phyloP scores from a whole-genome alignment of 768 basidiomycete genomes.

The Psilocybe azurescens region DNA sequence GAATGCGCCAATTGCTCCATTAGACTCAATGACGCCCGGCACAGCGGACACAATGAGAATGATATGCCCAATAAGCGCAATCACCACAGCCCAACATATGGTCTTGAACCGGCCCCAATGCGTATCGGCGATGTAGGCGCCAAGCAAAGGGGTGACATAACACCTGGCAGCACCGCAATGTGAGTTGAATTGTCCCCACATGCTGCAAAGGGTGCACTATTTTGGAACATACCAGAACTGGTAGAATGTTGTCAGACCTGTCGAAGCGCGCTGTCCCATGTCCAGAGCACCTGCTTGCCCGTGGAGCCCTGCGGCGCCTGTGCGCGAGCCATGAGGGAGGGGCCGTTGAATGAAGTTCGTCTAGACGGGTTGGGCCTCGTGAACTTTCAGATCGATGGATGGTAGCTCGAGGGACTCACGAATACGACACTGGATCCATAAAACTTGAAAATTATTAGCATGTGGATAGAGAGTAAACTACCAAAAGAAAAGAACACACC shows the following conservation, averaged over 20 bases:
- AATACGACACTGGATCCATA: slow-evolving; percentile 57
- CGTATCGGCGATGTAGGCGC: slow-evolving; percentile 77
- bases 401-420: slow-evolving; percentile 30
- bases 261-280: slow-evolving; percentile 70
- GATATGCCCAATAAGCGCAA: slow-evolving; percentile 71
- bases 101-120: slow-evolving; percentile 80
- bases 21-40: slow-evolving; percentile 66
- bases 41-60: slow-evolving; percentile 70
- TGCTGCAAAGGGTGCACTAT: not conserved
- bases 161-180: slow-evolving; percentile 44
- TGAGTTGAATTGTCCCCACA: not conserved
- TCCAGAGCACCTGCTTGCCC: slow-evolving; percentile 74
- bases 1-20: slow-evolving; percentile 57
- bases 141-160: slow-evolving; percentile 68
- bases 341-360: slow-evolving; percentile 80
- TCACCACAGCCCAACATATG: slow-evolving; percentile 61
- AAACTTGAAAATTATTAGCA: slow-evolving; percentile 38
- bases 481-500: slow-evolving; percentile 33
- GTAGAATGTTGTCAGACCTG: slow-evolving; percentile 75
- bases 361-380: slow-evolving; percentile 30
- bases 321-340: slow-evolving; percentile 66
- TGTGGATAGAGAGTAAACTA: not conserved
- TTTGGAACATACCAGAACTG: slow-evolving; percentile 59
- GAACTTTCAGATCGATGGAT: not conserved
- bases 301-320: slow-evolving; percentile 58